Evolutionary conservation across 257 asterid genomes (phyloP).

Genomic region (Solanum appendiculatum): DNA sequence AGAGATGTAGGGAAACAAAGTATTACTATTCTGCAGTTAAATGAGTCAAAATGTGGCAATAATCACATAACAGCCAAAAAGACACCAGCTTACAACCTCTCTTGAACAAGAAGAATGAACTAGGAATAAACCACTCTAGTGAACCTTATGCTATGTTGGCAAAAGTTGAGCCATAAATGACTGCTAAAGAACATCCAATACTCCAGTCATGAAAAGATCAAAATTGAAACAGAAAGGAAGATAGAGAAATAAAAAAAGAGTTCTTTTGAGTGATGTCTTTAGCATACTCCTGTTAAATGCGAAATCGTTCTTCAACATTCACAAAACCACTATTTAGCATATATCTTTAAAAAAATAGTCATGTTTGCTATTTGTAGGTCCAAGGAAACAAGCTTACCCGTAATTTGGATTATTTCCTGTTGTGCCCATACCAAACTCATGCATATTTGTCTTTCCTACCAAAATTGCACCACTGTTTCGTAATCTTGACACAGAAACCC

Average conservation of each 20-base stretch:
- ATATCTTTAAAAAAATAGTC: background rate
- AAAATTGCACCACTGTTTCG: conserved; percentile 83
- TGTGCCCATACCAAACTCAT: conserved; percentile 91
- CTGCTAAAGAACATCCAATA: background rate
- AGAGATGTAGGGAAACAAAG: background rate
- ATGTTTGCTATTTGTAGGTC: background rate
- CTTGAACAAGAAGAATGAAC: background rate
- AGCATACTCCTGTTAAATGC: background rate
- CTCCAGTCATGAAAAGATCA: background rate
- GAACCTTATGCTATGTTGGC: background rate
- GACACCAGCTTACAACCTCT: background rate
- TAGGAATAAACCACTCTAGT: background rate
- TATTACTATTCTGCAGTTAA: background rate
- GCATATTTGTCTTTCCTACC: conserved; percentile 99
- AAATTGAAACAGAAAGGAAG: background rate
- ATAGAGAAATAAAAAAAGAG: background rate
- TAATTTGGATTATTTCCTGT: conserved; percentile 94
- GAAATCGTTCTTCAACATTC: background rate
- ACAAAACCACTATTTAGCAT: background rate
- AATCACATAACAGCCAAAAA: background rate
- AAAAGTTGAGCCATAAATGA: background rate
- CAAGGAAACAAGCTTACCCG: conserved; percentile 43
- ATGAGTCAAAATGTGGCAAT: background rate
- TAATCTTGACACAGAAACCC: conserved; percentile 58
- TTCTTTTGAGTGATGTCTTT: background rate